Percentiles rank a stretch among this genome's conserved stretches.
Conservation (phyloP, 495 filamentous ascomycete genomes). For the Penicillium desertorum region DNA sequence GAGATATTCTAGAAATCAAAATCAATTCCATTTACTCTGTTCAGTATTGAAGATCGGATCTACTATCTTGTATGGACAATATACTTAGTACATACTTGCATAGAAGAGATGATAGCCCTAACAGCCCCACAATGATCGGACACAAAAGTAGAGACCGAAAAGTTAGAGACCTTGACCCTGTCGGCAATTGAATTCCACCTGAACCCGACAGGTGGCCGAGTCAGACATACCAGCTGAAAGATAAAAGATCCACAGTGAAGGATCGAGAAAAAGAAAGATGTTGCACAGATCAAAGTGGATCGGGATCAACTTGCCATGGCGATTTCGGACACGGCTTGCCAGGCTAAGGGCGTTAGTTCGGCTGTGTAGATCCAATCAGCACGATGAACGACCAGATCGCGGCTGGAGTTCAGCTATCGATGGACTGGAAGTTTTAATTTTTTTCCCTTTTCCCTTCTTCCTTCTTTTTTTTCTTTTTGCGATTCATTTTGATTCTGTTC, state of each 20-base stretch:
- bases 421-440: slow-evolving; percentile 20
- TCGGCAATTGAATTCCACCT: slow-evolving; percentile 8
- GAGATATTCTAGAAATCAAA: neutral
- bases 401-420: slow-evolving; percentile 29
- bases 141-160: neutral
- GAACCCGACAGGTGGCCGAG: slow-evolving; percentile 26
- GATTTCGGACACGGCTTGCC: slow-evolving; percentile 10
- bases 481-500: neutral
- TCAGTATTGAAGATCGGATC: neutral
- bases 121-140: slow-evolving; percentile 5
- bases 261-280: neutral
- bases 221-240: slow-evolving; percentile 30
- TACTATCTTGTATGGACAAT: neutral
- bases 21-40: neutral
- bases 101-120: slow-evolving; percentile 6
- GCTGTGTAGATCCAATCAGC: slow-evolving; percentile 23
- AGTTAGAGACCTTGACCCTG: too few relatives aligned
- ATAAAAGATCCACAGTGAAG: neutral
- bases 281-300: slow-evolving; percentile 4
- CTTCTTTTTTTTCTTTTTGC: neutral
- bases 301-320: neutral
- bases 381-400: slow-evolving; percentile 17
- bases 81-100: neutral
- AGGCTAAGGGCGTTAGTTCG: slow-evolving; percentile 25
- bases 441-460: slow-evolving; percentile 9